phyloP scores from a whole-genome alignment of 2,329 filamentous ascomycete genomes.

The Botryotinia globosa region DNA sequence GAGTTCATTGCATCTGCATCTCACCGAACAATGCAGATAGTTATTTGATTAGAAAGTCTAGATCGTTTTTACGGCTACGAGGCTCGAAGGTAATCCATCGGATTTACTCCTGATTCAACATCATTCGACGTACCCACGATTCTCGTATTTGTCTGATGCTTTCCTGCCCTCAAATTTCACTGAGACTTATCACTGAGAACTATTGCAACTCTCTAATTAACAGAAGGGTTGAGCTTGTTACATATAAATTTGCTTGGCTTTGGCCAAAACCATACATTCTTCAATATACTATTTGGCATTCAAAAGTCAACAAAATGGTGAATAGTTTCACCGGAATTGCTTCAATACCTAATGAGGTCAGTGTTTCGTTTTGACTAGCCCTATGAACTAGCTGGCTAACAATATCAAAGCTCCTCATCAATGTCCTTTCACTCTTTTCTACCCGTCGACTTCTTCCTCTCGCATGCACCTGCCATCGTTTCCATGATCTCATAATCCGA shows the following conservation, averaged over 20 bases:
- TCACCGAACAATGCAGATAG: background rate
- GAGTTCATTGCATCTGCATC: background rate
- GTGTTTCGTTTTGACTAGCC: background rate
- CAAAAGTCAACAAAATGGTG: slow-evolving; percentile 23
- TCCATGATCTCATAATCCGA: slow-evolving; percentile 60
- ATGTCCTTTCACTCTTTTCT: slow-evolving; percentile 48
- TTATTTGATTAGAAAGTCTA: background rate
- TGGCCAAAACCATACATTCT: background rate
- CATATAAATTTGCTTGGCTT: background rate
- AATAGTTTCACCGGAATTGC: slow-evolving; percentile 23
- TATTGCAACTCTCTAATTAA: background rate
- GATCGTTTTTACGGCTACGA: background rate
- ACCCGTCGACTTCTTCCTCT: slow-evolving; percentile 55
- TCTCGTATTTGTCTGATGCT: background rate
- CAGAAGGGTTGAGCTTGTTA: background rate
- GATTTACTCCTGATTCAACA: slow-evolving; percentile 2
- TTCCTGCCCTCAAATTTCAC: background rate
- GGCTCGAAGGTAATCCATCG: background rate
- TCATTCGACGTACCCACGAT: slow-evolving; percentile 1
- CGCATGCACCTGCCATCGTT: slow-evolving; percentile 57
- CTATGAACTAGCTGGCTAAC: background rate
- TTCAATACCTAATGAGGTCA: slow-evolving; percentile 33
- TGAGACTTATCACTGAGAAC: background rate
- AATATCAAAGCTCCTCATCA: slow-evolving; percentile 47
- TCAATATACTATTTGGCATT: background rate